phyloP scores from a whole-genome alignment of 129 eudicot genomes.

The Deinandra increscens region DNA sequence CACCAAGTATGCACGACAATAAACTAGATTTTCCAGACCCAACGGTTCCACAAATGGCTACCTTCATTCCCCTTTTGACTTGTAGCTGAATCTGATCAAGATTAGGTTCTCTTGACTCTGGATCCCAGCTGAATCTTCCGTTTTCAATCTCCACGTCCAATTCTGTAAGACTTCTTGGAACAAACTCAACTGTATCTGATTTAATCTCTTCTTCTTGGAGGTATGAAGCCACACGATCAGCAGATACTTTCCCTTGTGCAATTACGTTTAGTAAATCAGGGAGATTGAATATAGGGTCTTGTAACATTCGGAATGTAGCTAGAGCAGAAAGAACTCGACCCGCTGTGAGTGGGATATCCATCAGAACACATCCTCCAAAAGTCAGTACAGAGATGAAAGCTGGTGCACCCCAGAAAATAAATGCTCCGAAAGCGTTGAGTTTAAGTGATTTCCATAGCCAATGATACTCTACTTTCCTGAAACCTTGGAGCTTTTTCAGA shows the following conservation, averaged over 20 bases:
- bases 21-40: conserved; percentile 93
- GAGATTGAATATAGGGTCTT: conserved; percentile 89
- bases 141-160: conserved; percentile 48
- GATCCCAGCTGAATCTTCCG: conserved; percentile 80
- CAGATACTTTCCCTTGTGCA: conserved; percentile 94
- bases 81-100: conserved; percentile 56
- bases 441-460: conserved; percentile 87
- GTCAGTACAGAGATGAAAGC: conserved; percentile 74
- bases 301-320: conserved; percentile 93
- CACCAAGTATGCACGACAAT: conserved; percentile 78
- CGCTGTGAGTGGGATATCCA: conserved; percentile 90
- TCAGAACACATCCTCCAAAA: conserved; percentile 74
- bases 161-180: conserved; percentile 47
- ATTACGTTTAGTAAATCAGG: conserved; percentile 81
- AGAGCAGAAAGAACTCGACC: conserved; percentile 87
- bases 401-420: conserved; percentile 94
- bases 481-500: conserved; percentile 50
- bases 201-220: conserved; percentile 82
- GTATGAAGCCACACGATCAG: conserved; percentile 76
- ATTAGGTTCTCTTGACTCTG: conserved; percentile 38
- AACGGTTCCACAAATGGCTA: conserved; percentile 89
- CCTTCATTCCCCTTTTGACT: conserved; percentile 80
- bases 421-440: conserved; percentile 50
- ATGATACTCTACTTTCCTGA: conserved; percentile 53
- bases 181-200: conserved; percentile 49